Percentiles rank a stretch among this genome's conserved stretches.
phyloP scores from a whole-genome alignment of 176 grass and related monocot genomes.

The Triticum monococcum region DNA sequence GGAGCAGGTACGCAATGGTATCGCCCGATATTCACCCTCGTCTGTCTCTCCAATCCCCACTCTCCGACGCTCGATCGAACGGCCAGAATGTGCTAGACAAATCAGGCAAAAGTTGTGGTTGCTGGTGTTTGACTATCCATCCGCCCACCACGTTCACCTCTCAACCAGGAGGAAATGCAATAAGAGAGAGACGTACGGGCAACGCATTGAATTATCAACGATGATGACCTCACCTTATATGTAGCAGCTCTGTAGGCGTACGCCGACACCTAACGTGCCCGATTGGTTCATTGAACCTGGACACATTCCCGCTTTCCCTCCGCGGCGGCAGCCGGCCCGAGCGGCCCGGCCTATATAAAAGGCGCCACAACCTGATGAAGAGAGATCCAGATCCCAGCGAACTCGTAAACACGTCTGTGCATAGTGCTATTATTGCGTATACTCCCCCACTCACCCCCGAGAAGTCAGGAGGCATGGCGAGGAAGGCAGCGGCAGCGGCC shows the following conservation, averaged over 20 bases:
- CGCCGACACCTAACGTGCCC: background rate
- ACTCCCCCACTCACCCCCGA: background rate
- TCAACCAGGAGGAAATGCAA: background rate
- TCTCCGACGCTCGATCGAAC: background rate
- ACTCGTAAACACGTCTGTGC: background rate
- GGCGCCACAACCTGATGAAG: background rate
- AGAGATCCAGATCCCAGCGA: background rate
- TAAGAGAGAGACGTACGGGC: background rate
- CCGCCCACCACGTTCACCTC: too few relatives aligned
- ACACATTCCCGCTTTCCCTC: slow-evolving; percentile 8
- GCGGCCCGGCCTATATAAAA: slow-evolving; percentile 29
- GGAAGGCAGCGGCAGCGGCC: background rate
- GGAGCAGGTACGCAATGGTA: too few relatives aligned
- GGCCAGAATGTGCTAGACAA: background rate
- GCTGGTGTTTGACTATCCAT: background rate
- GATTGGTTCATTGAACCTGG: slow-evolving; percentile 45
- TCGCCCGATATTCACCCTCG: too few relatives aligned
- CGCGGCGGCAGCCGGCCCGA: background rate
- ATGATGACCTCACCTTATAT: slow-evolving; percentile 11
- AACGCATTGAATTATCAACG: background rate
- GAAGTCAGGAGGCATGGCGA: background rate
- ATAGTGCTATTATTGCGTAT: background rate
- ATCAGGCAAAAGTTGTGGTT: too few relatives aligned
- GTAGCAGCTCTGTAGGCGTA: background rate
- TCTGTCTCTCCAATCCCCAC: background rate